Evolutionary conservation across 495 filamentous ascomycete genomes (phyloP), one percentile per base, ranked within the genome.

Genomic region (Astrocystis sublimbata): DNA sequence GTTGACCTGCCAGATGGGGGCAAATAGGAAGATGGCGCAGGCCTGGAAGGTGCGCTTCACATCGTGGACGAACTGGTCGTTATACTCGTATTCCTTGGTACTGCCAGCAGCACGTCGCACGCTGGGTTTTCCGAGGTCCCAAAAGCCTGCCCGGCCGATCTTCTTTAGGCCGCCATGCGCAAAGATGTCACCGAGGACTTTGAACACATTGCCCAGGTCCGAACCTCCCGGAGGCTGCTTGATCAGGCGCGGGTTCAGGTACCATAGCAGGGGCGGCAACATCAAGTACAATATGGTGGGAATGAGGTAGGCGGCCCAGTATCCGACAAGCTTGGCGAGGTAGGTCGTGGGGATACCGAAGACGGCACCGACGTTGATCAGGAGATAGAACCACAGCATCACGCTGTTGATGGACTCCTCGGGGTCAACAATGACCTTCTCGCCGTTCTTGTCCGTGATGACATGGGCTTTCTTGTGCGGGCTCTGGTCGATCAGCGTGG

Each of bases 341-440:
- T 80, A 80, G 1, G 75, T 70, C 26, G 76, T 78, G 21, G 78
- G 72, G 42, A 80, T 76, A 86, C 78, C 60, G 81, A 78, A 59
- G 83, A 85, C 59, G 85, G 84, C 42, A 80, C 90, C 91, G 50
- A 93, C 42, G 75, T 94, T 93, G 79, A 93, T 90, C 65, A 87
- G 86, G 45, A 83, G 74, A 70, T 92, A 92, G 73, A 90, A 90
- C 74, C 75, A 78, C 54, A 80, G 56, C 76, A 78, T 76, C 58
- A 93, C 87, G 45, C 86, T 81, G 75, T 91, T 88, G 60, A 89
- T 83, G 10, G 89, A 92, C 47, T 90, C 81, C 45, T 84, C 78
- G 1, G 91, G 90, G 67, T 92, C 89, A 41, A 92, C 84, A 54
- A 94, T 84, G 24, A 90, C 87, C 33, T 84, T 81, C 76, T 92